Evolutionary conservation across 495 filamentous ascomycete genomes (phyloP), one percentile per base, ranked within the genome.

Genomic region (Trypethelium eluteriae): DNA sequence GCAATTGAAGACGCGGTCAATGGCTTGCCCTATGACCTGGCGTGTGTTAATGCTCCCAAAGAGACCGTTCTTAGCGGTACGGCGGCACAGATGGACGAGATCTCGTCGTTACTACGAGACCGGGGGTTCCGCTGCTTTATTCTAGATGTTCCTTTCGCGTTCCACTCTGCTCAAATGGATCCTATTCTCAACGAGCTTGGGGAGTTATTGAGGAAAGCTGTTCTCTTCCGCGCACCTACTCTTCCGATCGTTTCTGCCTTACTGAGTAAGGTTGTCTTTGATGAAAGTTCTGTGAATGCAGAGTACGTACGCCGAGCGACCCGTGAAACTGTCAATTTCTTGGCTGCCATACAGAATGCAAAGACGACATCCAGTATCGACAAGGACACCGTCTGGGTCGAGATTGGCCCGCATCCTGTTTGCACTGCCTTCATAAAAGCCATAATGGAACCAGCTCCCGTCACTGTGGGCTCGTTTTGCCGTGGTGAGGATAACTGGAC

Each of bases 151-250:
- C 87, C 88, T 36, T 93, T 86, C 65, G 91, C 90, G 12, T 94
- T 92, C 81, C 91, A 95, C 74, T 89, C 90, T 3, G 80, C 84
- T 0, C 91, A 93, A 70, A 85, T 93, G 34, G 88, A 93, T 18
- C 81, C 87, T 32, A 89, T 94, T 36, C 75, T 92, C 4, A 82
- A 86, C 7, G 80, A 82, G 0, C 89, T 93, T 56, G 85, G 88
- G 66, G 74, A 77, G 2, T 70, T 86, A 47, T 86, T 86, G 2
- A 59, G 14, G 53, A 76, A 74, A 2, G 64, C 81, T 2, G 80
- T 93, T 32, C 78, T 69, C n/a, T 92, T 89, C 77, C 75, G 83
- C 18, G 67, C 79, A 12, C 86, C 87, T 6, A 76, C 76, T n/a
- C 77, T 91, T 14, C 85, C 90, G 3, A 79, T 91, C 47, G 85